These are phyloP conservation scores for Hemileccinum impolitum DNA, from an alignment of 768 basidiomycete genomes.

Conservation along the genomic window DNA sequence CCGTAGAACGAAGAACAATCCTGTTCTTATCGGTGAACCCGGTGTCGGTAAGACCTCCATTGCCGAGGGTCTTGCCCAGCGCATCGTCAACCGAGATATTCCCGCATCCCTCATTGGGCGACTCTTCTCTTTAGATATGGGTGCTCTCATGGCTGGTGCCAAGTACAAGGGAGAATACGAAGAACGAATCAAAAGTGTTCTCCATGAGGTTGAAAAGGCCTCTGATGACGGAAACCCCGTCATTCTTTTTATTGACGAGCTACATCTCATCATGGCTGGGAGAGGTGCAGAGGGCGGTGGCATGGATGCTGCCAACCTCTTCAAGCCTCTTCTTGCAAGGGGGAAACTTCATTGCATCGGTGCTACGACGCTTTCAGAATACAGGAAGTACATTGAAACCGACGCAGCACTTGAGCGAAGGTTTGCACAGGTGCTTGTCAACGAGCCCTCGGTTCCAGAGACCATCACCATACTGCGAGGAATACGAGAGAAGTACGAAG, in stretches of 20 bases:
- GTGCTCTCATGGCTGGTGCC: conserved; percentile 90
- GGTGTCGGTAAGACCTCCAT: conserved; percentile 96
- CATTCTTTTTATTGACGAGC: conserved; percentile 93
- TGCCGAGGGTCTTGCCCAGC: conserved; percentile 92
- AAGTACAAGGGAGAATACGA: conserved; percentile 97
- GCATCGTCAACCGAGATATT: conserved; percentile 92
- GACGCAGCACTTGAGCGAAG: conserved; percentile 89
- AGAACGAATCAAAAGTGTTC: conserved; percentile 88
- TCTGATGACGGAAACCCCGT: conserved; percentile 72
- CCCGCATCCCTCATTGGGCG: conserved; percentile 70
- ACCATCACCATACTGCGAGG: conserved; percentile 93
- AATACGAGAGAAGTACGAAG: conserved; percentile 91
- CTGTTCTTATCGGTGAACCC: conserved; percentile 93
- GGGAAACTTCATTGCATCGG: conserved; percentile 80
- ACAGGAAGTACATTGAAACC: conserved; percentile 89
- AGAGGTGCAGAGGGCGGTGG: conserved; percentile 79
- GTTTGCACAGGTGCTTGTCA: conserved; percentile 90
- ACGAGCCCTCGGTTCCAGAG: conserved; percentile 85
- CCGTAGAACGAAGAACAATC: conserved; percentile 90
- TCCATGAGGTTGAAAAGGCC: conserved; percentile 91
- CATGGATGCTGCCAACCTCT: conserved; percentile 91
- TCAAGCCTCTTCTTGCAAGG: conserved; percentile 88
- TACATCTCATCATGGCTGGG: conserved; percentile 93
- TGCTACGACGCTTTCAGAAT: conserved; percentile 90
- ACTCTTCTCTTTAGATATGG: conserved; percentile 89